Percentiles rank a stretch among this genome's conserved stretches.
Conservation (phyloP, 2,329 filamentous ascomycete genomes). For the Trichoderma sp. region DNA sequence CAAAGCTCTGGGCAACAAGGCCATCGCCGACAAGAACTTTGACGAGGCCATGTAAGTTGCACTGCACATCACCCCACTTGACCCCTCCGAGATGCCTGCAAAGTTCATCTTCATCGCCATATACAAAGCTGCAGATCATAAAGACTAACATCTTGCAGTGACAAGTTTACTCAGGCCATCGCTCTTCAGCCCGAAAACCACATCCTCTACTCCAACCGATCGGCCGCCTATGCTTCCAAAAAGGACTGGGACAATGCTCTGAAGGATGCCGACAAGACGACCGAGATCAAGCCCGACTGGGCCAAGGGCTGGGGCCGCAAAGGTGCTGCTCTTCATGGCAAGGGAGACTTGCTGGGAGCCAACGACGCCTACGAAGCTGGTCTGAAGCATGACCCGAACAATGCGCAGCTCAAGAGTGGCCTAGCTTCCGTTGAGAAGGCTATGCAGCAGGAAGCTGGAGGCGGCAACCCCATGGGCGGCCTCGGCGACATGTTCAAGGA, state of each 20-base stretch:
- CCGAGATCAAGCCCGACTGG: conserved; percentile 96
- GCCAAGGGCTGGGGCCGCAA: conserved; percentile 95
- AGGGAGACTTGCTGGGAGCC: conserved; percentile 81
- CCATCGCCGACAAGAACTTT: conserved; percentile 97
- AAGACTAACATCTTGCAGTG: conserved; percentile 55
- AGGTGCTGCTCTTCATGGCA: conserved; percentile 85
- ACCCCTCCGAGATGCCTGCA: conserved; percentile 1
- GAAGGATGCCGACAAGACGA: conserved; percentile 89
- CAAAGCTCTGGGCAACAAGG: conserved; percentile 98
- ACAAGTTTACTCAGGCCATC: conserved; percentile 94
- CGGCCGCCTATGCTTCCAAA: conserved; percentile 84
- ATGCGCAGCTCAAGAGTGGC: conserved; percentile 90
- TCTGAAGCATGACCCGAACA: conserved; percentile 88
- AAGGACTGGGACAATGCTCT: conserved; percentile 84
- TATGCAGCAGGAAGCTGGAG: conserved; percentile 64
- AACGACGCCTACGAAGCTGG: conserved; percentile 91
- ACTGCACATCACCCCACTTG: conserved; percentile 9
- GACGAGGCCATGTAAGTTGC: conserved; percentile 84
- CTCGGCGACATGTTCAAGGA: conserved; percentile 95
- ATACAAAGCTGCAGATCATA: not conserved
- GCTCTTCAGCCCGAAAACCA: conserved; percentile 86
- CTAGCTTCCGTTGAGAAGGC: conserved; percentile 84
- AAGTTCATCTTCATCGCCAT: not conserved
- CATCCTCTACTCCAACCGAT: conserved; percentile 97
- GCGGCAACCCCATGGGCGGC: conserved; percentile 70